Evolutionary conservation across 176 grass and related monocot species (phyloP), one percentile per base, ranked within the genome.

Genomic region (Dactylis glomerata): DNA sequence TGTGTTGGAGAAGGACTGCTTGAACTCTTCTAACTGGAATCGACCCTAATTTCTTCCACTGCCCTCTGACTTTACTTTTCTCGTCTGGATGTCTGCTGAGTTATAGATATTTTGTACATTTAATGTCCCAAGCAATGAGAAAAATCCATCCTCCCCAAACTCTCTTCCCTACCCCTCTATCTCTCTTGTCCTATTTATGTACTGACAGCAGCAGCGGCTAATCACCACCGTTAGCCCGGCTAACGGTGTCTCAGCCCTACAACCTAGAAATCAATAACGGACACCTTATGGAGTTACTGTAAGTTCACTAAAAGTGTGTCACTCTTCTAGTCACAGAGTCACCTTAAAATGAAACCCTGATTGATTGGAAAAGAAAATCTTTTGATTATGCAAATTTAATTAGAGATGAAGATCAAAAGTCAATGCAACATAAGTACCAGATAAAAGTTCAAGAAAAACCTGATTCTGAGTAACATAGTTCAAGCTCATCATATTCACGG

Each of bases 381-480:
- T 84, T 46, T 54, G 26, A 67, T 71, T 22, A 74, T 74, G 67
- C 28, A 67, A 84, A 74, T 67, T 33, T 42, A 37, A 27, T 23
- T 67, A 80, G 10, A 52, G 59, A 23, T n/a, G 31, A 83, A 78
- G 73, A 22, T 73, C 45, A 82, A 78, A 86, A 81, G 7, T 64
- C 52, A 77, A 66, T 84, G 83, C 27, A 73, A 47, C 45, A 31
- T 47, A 65, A 73, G 50, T 81, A 62, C 32, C 27, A 57, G 46
- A 83, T 73, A 1, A 56, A 79, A 85, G 66, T 31, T 82, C 31
- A 36, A 82, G 23, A 78, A 42, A 87, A 85, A 99, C 93, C 96
- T 99, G 96, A 92, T 92, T 99, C 96, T 72, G 88, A 91, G 76
- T 99, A 99, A 82, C 96, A 99, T 73, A 99, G 90, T 83, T 99